phyloP scores from a whole-genome alignment of 2,329 filamentous ascomycete genomes.

The Sarocladiaceae sp. region DNA sequence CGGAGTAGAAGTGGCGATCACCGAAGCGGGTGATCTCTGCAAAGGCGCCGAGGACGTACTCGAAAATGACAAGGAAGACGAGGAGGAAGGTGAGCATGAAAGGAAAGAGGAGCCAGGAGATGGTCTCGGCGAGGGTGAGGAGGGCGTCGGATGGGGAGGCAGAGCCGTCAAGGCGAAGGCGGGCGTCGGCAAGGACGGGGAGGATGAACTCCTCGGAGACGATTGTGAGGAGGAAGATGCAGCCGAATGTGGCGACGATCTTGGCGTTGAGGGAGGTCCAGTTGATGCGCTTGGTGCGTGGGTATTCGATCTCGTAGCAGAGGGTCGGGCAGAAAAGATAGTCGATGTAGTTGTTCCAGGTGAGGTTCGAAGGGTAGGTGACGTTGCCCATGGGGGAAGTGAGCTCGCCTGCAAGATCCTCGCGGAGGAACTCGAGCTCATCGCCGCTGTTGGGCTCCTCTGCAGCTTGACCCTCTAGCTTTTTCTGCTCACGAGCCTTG shows the following conservation, averaged over 20 bases:
- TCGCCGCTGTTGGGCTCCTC: constrained; percentile 25
- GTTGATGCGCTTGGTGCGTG: constrained; percentile 65
- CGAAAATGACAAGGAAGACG: constrained; percentile 97
- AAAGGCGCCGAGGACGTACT: constrained; percentile 90
- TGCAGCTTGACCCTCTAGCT: constrained; percentile 5
- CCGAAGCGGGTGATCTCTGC: constrained; percentile 91
- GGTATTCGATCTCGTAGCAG: constrained; percentile 97
- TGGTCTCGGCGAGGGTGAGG: constrained; percentile 81
- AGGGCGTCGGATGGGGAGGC: constrained; percentile 53
- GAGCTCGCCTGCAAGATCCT: constrained; percentile 83
- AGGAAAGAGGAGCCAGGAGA: constrained; percentile 86
- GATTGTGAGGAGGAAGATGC: constrained; percentile 89
- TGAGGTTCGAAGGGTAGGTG: constrained; percentile 86
- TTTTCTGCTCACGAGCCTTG: constrained; percentile 9
- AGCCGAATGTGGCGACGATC: constrained; percentile 83
- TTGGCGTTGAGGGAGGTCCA: constrained; percentile 82
- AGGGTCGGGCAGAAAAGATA: constrained; percentile 89
- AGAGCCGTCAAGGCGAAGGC: constrained; percentile 39
- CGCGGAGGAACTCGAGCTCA: constrained; percentile 64
- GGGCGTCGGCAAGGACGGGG: constrained; percentile 74
- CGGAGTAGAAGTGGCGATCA: constrained; percentile 85
- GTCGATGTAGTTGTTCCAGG: constrained; percentile 73
- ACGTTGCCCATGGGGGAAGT: constrained; percentile 85
- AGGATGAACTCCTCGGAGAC: constrained; percentile 94
- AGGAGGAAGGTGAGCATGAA: constrained; percentile 96